phyloP scores from a whole-genome alignment of 1,139 yeast genomes.

The Debaryomyces psychrophilus region DNA sequence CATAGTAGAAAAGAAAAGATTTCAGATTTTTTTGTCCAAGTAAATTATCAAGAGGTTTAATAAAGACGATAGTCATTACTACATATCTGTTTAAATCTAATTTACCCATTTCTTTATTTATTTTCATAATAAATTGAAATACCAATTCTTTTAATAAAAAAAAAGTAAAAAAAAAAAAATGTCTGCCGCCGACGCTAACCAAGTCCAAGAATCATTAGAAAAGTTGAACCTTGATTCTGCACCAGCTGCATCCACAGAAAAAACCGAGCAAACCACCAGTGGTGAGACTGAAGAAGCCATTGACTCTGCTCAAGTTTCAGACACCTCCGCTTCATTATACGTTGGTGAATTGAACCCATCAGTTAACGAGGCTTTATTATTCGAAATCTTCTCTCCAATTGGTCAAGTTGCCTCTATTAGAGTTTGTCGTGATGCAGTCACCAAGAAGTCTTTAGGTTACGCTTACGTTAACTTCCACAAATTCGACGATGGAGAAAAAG shows the following conservation, averaged over 20 bases:
- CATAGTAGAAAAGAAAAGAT: slow-evolving; percentile 2
- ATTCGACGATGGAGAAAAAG: slow-evolving; percentile 88
- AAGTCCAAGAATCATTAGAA: slow-evolving; percentile 59
- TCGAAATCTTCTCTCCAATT: slow-evolving; percentile 91
- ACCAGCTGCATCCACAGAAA: slow-evolving; percentile 36
- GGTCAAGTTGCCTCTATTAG: slow-evolving; percentile 97
- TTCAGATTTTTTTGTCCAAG: slow-evolving; percentile 6
- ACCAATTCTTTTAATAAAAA: slow-evolving; percentile 13
- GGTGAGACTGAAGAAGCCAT: slow-evolving; percentile 32
- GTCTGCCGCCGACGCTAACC: slow-evolving; percentile 55
- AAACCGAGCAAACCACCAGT: slow-evolving; percentile 28
- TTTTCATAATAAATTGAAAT: slow-evolving; percentile 13
- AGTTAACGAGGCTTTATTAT: slow-evolving; percentile 92
- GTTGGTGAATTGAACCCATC: slow-evolving; percentile 96
- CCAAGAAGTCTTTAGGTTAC: slow-evolving; percentile 96
- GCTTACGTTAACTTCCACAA: slow-evolving; percentile 97
- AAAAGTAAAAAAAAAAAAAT: slow-evolving; percentile 27
- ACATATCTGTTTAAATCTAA: slow-evolving; percentile 11
- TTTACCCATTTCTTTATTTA: slow-evolving; percentile 13
- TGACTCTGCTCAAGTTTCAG: slow-evolving; percentile 43
- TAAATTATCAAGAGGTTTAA: slow-evolving; percentile 10
- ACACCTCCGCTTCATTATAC: slow-evolving; percentile 83
- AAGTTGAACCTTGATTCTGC: slow-evolving; percentile 50
- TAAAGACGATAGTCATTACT: slow-evolving; percentile 7
- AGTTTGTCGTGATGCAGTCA: slow-evolving; percentile 98